Conservation (phyloP, 108 stramenopile species). For the Epipyxis sp. region DNA sequence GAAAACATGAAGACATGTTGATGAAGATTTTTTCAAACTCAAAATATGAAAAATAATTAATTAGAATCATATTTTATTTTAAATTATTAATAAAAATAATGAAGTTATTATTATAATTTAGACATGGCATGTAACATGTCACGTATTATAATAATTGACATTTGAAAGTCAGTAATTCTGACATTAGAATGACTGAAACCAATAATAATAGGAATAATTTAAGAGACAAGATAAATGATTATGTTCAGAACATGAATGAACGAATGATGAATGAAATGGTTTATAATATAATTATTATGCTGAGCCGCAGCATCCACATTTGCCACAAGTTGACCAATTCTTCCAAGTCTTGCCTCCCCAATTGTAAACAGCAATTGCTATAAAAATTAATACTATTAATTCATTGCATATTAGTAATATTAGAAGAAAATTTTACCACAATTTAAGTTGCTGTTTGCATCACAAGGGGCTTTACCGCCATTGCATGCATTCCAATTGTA, state of each 20-base stretch:
- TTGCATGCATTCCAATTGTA: conserved; percentile 17
- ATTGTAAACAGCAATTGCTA: conserved; percentile 6
- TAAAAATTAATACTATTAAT: background rate
- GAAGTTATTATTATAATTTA: background rate
- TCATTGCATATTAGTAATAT: background rate
- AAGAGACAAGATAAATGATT: too few species aligned
- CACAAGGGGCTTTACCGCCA: conserved; percentile 23
- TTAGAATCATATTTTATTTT: too few species aligned
- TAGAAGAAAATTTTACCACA: background rate
- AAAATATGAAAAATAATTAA: too few species aligned
- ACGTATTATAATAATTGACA: background rate
- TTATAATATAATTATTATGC: background rate
- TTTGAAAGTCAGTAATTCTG: too few species aligned
- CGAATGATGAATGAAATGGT: background rate
- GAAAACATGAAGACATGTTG: too few species aligned
- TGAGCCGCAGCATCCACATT: conserved; percentile 27
- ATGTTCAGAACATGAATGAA: background rate
- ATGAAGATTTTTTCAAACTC: too few species aligned
- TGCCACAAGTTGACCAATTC: conserved; percentile 15
- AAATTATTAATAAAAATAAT: too few species aligned
- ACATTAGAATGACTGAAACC: too few species aligned
- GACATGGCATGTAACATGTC: background rate
- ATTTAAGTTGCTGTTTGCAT: conserved; percentile 2
- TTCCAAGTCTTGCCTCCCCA: conserved; percentile 37
- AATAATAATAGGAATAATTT: too few species aligned